Base-by-base conservation (phyloP, 805 yeast species). In the Scheffersomyces spartinae region DNA sequence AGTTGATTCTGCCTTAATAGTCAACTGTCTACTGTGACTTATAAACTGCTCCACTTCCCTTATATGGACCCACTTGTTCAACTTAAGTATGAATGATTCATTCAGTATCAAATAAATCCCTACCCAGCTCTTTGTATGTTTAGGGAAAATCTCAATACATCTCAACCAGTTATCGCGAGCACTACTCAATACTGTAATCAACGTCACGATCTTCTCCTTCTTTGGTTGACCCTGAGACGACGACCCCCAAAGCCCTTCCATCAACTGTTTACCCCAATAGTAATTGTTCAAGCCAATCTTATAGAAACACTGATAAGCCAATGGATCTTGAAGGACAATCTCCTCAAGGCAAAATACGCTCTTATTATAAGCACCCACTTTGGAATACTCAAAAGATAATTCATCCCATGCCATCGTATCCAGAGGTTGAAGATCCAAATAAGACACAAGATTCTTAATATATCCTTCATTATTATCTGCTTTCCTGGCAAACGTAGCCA, bases 361-460 rank as follows among this genome's bases (percentile, higher is more conserved):
- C 38, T 74, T 73, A 18, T 71, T 76, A 36, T 67, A 74, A 41
- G 74, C 73, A 1, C 85, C 85, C 6, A 64, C 33, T 9, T 55
- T 45, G 13, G 49, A 49, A 45, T 88, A 88, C n/a, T 67, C 56
- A 18, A 71, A 70, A 3, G 74, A 78, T 28, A 85, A 57, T 48
- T 82, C 94, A 24, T 73, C 62, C 94, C 94, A 84, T 2, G 79
- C 56, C 34, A 78, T 74, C 2, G 69, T 56, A 47, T 91, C 97
- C 12, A 75, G 47, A 1, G 96, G 95, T 38, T 68, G 72, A 26
- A 64, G 52, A 28, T 74, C 76, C 26, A 82, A 49, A 35, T 64
- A 69, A 18, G 58, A 64, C 7, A 58, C 54, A 37, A 86, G 58
- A 27, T 64, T 66, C 18, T 60, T 54, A 23, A 82, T 63, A 45